A percentile compares a stretch with the other conserved stretches of the same genome.
These are phyloP conservation scores for Yamadazyma akitaensis DNA, from an alignment of 805 yeast genomes.

Conservation along the genomic window DNA sequence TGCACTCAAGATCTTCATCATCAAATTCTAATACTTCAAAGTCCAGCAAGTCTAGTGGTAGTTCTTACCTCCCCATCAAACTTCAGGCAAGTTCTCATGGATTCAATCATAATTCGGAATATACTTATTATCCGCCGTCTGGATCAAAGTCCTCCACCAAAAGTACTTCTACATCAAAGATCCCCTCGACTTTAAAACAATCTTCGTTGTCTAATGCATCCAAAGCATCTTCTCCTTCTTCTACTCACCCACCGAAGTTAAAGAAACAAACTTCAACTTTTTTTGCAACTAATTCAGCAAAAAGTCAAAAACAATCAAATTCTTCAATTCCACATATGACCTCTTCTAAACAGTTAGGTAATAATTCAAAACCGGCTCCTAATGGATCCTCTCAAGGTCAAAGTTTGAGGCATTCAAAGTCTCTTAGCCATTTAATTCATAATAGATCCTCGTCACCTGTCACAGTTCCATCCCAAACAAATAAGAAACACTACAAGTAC, in stretches of 20 bases:
- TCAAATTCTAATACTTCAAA: conserved; percentile 12
- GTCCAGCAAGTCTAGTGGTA: conserved; percentile 5
- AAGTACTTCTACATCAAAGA: not conserved
- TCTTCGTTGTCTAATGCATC: conserved; percentile 30
- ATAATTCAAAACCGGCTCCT: not conserved
- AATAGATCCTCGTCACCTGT: not conserved
- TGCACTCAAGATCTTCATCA: conserved; percentile 14
- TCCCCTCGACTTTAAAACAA: not conserved
- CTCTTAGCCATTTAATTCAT: conserved; percentile 6
- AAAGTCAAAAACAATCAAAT: not conserved
- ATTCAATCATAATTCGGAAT: not conserved
- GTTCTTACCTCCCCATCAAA: not conserved
- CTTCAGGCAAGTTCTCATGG: not conserved
- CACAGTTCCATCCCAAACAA: not conserved
- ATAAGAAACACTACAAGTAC: conserved; percentile 5
- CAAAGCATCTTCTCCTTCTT: conserved; percentile 30
- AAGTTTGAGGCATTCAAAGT: conserved; percentile 4
- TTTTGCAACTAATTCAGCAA: not conserved
- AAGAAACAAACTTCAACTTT: not conserved
- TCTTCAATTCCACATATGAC: not conserved
- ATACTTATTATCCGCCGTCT: conserved; percentile 1
- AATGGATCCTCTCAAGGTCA: not conserved
- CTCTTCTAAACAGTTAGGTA: not conserved
- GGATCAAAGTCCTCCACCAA: not conserved
- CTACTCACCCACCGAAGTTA: not conserved